phyloP scores from a whole-genome alignment of 2,329 filamentous ascomycete species.

The Bipolaris victoriae region DNA sequence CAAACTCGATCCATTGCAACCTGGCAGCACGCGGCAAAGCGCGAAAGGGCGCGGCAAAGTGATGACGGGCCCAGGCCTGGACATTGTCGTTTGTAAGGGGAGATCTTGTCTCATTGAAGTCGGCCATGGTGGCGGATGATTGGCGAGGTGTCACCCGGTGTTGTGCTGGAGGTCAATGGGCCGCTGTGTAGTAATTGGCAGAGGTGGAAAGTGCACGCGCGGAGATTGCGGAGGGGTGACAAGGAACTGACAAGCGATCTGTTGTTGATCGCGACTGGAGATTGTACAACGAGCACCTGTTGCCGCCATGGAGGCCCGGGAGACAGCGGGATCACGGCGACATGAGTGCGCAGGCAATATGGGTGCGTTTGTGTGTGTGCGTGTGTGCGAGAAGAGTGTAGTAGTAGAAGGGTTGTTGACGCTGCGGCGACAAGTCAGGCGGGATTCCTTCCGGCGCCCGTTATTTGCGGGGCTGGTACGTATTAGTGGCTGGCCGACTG shows the following conservation, averaged over 20 bases:
- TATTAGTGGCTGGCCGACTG: constrained; percentile 13
- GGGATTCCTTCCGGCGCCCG: constrained; percentile 19
- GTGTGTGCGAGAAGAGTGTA: neutral
- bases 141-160: constrained; percentile 14
- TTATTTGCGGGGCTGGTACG: constrained; percentile 20
- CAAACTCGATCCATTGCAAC: constrained; percentile 33
- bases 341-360: constrained; percentile 4
- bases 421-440: constrained; percentile 15
- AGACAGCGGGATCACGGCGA: constrained; percentile 11
- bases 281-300: constrained; percentile 11
- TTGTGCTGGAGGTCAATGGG: constrained; percentile 8
- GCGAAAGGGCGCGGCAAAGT: constrained; percentile 29
- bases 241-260: neutral
- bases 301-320: constrained; percentile 16
- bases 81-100: constrained; percentile 34
- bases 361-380: neutral
- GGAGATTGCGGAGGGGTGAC: constrained; percentile 7
- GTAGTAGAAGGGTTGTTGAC: constrained; percentile 2
- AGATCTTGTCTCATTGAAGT: constrained; percentile 36
- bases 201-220: constrained; percentile 2
- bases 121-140: constrained; percentile 27
- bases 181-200: constrained; percentile 13
- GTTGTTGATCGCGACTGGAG: constrained; percentile 5
- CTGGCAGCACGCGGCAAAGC: constrained; percentile 27
- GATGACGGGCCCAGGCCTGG: constrained; percentile 29